A percentile compares a stretch with the other conserved stretches of the same genome.
Conservation (phyloP, 1,139 yeast species). For the Kodamaea fungicola region DNA sequence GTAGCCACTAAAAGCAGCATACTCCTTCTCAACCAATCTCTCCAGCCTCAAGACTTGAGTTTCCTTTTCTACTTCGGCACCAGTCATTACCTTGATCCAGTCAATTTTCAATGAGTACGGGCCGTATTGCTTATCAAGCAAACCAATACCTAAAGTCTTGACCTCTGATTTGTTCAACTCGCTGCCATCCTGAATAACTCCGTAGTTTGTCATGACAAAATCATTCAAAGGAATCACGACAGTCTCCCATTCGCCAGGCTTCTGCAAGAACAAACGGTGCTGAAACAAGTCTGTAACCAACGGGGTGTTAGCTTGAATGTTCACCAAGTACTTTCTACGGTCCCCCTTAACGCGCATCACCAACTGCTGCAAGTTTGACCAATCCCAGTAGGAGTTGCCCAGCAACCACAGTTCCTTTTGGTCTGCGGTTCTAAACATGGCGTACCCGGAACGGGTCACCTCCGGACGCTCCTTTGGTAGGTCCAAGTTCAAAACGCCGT, state of each 20-base stretch:
- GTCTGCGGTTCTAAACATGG: conserved; percentile 80
- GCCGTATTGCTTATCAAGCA: conserved; percentile 77
- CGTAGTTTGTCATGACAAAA: conserved; percentile 82
- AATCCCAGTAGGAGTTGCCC: conserved; percentile 56
- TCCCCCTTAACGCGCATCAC: conserved; percentile 74
- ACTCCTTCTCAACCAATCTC: conserved; percentile 16
- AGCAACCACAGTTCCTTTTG: conserved; percentile 49
- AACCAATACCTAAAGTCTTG: conserved; percentile 75
- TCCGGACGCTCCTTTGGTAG: conserved; percentile 70
- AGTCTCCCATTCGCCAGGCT: conserved; percentile 82
- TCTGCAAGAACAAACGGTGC: conserved; percentile 70
- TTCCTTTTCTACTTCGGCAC: conserved; percentile 44
- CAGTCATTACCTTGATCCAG: conserved; percentile 69
- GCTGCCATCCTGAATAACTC: conserved; percentile 67
- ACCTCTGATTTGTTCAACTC: conserved; percentile 62
- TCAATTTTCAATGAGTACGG: conserved; percentile 70
- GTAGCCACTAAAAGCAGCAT: conserved; percentile 17
- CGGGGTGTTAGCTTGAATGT: conserved; percentile 78
- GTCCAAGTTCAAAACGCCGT: conserved; percentile 70
- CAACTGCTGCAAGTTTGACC: conserved; percentile 56
- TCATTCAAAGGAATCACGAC: conserved; percentile 74
- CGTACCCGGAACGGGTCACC: conserved; percentile 73
- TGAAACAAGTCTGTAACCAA: conserved; percentile 78
- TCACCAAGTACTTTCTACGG: conserved; percentile 70
- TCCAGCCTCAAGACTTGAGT: conserved; percentile 31